phyloP scores from a whole-genome alignment of 768 basidiomycete genomes.

The Auricularia heimuer region DNA sequence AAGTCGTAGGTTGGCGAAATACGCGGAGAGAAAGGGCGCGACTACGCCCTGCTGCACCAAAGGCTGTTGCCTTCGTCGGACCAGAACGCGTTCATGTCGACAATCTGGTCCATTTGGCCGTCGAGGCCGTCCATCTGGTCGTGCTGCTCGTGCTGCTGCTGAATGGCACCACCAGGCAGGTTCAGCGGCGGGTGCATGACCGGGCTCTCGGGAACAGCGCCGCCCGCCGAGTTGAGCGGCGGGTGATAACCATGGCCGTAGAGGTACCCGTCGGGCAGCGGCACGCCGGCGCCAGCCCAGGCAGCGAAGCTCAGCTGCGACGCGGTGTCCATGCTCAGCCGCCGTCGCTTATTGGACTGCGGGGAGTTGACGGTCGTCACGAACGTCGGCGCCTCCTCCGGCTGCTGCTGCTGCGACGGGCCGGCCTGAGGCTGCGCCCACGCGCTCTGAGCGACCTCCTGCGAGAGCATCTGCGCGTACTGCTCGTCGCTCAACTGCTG shows the following conservation, averaged over 20 bases:
- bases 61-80: too few species aligned
- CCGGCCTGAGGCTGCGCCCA: background rate
- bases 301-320: background rate
- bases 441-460: background rate
- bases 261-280: background rate
- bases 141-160: background rate
- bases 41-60: too few species aligned
- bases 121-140: background rate
- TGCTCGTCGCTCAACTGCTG: background rate
- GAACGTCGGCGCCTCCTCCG: background rate
- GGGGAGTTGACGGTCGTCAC: background rate
- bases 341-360: background rate
- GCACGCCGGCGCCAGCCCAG: background rate
- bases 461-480: background rate
- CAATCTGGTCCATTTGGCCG: too few species aligned
- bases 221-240: background rate
- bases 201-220: background rate
- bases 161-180: background rate
- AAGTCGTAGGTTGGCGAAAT: too few species aligned
- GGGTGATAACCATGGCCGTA: background rate
- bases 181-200: background rate
- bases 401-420: background rate
- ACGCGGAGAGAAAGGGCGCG: too few species aligned
- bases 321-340: background rate
- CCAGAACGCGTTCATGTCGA: too few species aligned